phyloP scores from a whole-genome alignment of 1,139 yeast species.

The Diutina ranongensis region DNA sequence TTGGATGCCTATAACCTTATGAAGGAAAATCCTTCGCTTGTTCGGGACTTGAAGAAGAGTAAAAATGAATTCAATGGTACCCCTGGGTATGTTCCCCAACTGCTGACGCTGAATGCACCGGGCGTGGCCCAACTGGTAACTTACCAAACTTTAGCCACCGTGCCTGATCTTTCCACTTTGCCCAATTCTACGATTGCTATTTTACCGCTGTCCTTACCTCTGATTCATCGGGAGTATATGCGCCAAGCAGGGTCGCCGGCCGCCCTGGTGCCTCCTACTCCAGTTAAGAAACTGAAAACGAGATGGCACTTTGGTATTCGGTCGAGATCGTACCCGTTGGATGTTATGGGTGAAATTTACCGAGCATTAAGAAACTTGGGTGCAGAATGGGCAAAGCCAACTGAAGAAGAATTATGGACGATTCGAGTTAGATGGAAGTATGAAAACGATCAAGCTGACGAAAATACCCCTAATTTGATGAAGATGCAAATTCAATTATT shows the following conservation, averaged over 20 bases:
- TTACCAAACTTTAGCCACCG: slow-evolving; percentile 38
- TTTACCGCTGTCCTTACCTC: slow-evolving; percentile 86
- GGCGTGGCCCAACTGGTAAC: slow-evolving; percentile 39
- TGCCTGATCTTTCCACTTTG: slow-evolving; percentile 37
- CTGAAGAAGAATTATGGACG: slow-evolving; percentile 92
- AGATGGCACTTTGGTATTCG: slow-evolving; percentile 99
- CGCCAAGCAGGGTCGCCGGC: slow-evolving; percentile 39
- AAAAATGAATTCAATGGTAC: slow-evolving; percentile 38
- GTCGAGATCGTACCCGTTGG: slow-evolving; percentile 91
- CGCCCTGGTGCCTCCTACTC: slow-evolving; percentile 33
- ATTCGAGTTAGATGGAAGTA: slow-evolving; percentile 94
- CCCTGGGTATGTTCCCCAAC: slow-evolving; percentile 29
- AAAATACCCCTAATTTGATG: slow-evolving; percentile 59
- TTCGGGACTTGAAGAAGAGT: slow-evolving; percentile 50
- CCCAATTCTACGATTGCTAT: slow-evolving; percentile 75
- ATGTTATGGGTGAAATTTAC: slow-evolving; percentile 97
- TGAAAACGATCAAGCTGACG: slow-evolving; percentile 11
- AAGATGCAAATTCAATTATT: slow-evolving; percentile 95
- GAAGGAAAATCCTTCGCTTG: slow-evolving; percentile 68
- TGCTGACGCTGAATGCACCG: slow-evolving; percentile 17
- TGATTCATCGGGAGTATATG: slow-evolving; percentile 92
- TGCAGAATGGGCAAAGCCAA: slow-evolving; percentile 95
- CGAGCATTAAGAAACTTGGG: slow-evolving; percentile 88
- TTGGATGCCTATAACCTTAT: slow-evolving; percentile 85
- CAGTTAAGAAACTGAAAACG: slow-evolving; percentile 78